Conservation (phyloP, 768 basidiomycete genomes). For the Termitomyces sp. region DNA sequence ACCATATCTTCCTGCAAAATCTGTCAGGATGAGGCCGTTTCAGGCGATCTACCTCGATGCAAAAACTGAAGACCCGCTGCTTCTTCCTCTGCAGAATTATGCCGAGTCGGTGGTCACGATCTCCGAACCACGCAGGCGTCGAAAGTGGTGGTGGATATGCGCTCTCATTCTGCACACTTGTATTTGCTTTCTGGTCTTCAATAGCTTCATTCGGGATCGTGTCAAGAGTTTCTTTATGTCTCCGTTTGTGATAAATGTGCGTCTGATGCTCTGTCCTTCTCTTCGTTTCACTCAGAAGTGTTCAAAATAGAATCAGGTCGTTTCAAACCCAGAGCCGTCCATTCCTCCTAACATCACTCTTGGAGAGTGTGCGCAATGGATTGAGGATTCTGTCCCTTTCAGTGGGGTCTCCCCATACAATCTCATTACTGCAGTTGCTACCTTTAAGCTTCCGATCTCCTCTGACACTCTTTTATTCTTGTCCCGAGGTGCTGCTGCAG, state of each 20-base stretch:
- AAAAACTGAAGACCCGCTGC: conserved; percentile 1
- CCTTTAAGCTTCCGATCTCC: conserved; percentile 22
- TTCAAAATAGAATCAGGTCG: not conserved
- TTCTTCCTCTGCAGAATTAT: not conserved
- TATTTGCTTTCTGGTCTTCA: not conserved
- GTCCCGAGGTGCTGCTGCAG: conserved; percentile 23
- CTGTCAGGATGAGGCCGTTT: not conserved
- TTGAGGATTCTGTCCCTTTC: not conserved
- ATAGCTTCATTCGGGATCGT: not conserved
- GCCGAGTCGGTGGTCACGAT: not conserved
- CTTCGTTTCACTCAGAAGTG: too few species aligned
- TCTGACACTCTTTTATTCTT: conserved; percentile 25
- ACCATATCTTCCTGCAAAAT: not conserved
- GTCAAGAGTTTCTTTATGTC: not conserved
- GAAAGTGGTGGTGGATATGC: not conserved
- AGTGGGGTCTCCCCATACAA: not conserved
- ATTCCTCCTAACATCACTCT: conserved; percentile 17
- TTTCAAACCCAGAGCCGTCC: conserved; percentile 2
- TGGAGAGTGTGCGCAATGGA: conserved; percentile 15
- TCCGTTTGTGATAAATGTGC: not conserved
- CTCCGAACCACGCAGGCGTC: not conserved
- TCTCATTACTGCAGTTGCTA: conserved; percentile 9
- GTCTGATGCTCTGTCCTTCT: not conserved
- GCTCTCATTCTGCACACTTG: not conserved
- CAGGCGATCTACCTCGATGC: conserved; percentile 6